Evolutionary conservation across 2,329 filamentous ascomycete species (phyloP), one percentile per base, ranked within the genome.

Genomic region (Penicillium sp.): DNA sequence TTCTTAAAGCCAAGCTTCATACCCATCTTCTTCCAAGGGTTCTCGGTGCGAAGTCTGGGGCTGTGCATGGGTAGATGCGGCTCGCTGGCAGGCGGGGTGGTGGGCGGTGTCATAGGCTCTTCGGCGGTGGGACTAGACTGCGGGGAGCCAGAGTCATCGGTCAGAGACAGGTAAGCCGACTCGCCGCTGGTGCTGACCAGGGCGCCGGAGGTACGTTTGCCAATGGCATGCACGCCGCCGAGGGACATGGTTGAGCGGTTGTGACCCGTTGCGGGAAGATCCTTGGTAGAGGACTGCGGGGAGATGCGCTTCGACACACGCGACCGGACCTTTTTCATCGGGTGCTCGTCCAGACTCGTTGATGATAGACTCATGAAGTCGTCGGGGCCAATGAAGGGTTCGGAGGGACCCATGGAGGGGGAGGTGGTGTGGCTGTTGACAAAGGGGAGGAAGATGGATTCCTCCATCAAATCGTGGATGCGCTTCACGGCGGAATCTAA

Each of bases 391-490:
- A 71, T 75, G 58, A 68, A 76, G 65, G 67, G 75, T 65, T 70
- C 81, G 69, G 70, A 74, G 63, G 79, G 75, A 41, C 72, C 65
- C n/a, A 82, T 78, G 33, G 73, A 70, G 1, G 78, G 76, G 44
- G 81, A 78, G 1, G 79, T 76, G 58, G 79, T 80, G 47, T 81
- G 77, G 60, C 81, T 84, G 74, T 96, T 93, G 53, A 97, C 82
- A 71, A 97, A 99, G 0, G 93, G 92, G 0, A 96, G 87, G 50
- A 97, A 81, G 0, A 97, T 90, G 4, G 92, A 97, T 72, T 97
- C 94, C 68, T 96, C 95, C 92, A 99, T 97, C 55, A 99, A 80
- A 66, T 97, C 94, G 73, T 93, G 92, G 40, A 97, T 90, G 60
- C 96, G 95, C 60, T 84, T 84, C 25, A 96, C 89, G 21, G 94